phyloP scores from a whole-genome alignment of 768 basidiomycete species.

The Pleurotus eryngii region DNA sequence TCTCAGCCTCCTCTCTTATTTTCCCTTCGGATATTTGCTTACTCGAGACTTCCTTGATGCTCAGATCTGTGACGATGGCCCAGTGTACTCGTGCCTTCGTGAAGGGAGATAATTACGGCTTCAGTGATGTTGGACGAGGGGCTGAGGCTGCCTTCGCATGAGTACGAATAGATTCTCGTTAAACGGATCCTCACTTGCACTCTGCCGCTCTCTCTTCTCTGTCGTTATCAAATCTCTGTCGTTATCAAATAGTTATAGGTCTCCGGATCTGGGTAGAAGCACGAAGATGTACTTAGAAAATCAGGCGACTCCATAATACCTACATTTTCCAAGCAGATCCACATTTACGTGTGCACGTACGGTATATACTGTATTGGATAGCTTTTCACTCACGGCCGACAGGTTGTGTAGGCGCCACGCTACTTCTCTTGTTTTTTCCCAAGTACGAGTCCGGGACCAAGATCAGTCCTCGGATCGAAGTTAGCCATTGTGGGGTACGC shows the following conservation, averaged over 20 bases:
- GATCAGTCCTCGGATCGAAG: too few relatives aligned
- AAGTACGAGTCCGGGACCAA: too few relatives aligned
- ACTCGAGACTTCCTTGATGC: neutral
- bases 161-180: neutral
- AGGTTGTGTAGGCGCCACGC: neutral
- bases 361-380: neutral
- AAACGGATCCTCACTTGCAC: neutral
- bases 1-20: neutral
- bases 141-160: conserved; percentile 43
- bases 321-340: neutral
- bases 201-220: too few relatives aligned
- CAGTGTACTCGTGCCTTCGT: conserved; percentile 88
- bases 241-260: too few relatives aligned
- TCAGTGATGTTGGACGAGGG: conserved; percentile 45
- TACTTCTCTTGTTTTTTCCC: too few relatives aligned
- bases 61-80: conserved; percentile 92
- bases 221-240: too few relatives aligned
- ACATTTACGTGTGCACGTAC: too few relatives aligned
- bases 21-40: neutral
- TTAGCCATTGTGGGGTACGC: too few relatives aligned
- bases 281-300: neutral
- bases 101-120: conserved; percentile 64
- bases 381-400: neutral
- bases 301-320: neutral
- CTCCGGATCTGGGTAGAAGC: neutral